These are phyloP conservation scores for Lipomyces yarrowii DNA, from an alignment of 1,139 yeast genomes.

Conservation along the genomic window DNA sequence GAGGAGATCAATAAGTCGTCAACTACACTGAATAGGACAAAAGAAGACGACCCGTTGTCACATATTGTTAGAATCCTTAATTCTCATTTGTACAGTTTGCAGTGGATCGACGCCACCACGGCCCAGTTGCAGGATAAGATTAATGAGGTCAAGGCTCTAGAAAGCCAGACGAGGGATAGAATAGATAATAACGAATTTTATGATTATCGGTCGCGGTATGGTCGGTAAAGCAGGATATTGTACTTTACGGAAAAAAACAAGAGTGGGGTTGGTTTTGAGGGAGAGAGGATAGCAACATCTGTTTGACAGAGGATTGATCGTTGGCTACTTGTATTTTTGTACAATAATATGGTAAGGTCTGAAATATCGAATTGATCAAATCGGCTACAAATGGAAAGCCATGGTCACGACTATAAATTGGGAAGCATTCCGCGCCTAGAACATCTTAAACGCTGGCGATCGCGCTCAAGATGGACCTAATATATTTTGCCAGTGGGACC, in stretches of 20 bases:
- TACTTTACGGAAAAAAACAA: background rate
- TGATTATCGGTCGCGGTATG: constrained; percentile 6
- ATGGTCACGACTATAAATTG: no score
- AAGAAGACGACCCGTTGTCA: constrained; percentile 49
- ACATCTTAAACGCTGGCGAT: no score
- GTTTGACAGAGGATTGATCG: background rate
- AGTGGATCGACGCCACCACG: constrained; percentile 80
- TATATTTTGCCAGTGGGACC: no score
- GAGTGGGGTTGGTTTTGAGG: background rate
- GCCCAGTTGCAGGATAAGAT: constrained; percentile 68
- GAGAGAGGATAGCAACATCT: background rate
- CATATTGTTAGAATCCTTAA: constrained; percentile 77
- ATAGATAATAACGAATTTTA: constrained; percentile 3
- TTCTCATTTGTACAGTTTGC: constrained; percentile 85
- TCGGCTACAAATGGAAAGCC: background rate
- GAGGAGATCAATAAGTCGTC: constrained; percentile 86
- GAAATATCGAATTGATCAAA: background rate
- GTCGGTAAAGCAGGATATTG: constrained; percentile 2
- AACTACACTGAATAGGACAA: constrained; percentile 70
- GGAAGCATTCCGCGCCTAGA: no score
- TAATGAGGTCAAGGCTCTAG: constrained; percentile 42
- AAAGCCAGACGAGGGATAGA: constrained; percentile 22
- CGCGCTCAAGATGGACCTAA: no score
- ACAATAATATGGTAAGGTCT: background rate
- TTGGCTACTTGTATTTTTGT: background rate